Percentiles rank a stretch among this genome's conserved stretches.
These are phyloP conservation scores for Daldinia vernicosa DNA, from an alignment of 495 filamentous ascomycete genomes.

Conservation along the genomic window DNA sequence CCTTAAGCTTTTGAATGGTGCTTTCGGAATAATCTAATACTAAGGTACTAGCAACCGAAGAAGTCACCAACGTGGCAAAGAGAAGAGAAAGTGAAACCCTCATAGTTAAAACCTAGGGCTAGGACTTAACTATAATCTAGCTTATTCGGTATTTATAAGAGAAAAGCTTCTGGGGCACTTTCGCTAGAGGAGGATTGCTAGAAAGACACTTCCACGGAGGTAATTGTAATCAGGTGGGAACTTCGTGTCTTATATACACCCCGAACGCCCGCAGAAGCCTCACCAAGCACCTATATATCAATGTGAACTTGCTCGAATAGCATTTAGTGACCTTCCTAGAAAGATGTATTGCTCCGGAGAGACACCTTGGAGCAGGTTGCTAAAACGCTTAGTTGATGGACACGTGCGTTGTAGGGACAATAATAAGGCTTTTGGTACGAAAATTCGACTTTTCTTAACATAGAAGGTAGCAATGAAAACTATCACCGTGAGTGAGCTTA, in stretches of 20 bases:
- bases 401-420: slow-evolving; percentile 28
- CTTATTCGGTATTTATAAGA: neutral
- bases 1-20: slow-evolving; percentile 28
- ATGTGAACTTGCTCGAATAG: slow-evolving; percentile 2
- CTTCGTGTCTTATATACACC: neutral
- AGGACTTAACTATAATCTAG: neutral
- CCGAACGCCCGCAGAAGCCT: neutral
- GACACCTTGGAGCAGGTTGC: neutral
- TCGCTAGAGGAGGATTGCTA: neutral
- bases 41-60: slow-evolving; percentile 40
- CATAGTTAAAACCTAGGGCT: slow-evolving; percentile 15
- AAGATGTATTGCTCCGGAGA: slow-evolving; percentile 22
- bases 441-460: slow-evolving; percentile 16
- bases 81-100: slow-evolving; percentile 36
- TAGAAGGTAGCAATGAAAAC: slow-evolving; percentile 27
- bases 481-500: neutral
- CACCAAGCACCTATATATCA: slow-evolving; percentile 2
- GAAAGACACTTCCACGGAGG: neutral
- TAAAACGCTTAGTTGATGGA: slow-evolving; percentile 9
- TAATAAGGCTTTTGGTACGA: slow-evolving; percentile 2
- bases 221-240: neutral
- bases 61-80: slow-evolving; percentile 31
- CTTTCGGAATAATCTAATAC: slow-evolving; percentile 40
- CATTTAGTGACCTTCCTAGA: slow-evolving; percentile 36
- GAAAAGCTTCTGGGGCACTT: neutral